Evolutionary conservation across 2,329 filamentous ascomycete species (phyloP), one percentile per base, ranked within the genome.

Genomic region (Trichoderma sp.): DNA sequence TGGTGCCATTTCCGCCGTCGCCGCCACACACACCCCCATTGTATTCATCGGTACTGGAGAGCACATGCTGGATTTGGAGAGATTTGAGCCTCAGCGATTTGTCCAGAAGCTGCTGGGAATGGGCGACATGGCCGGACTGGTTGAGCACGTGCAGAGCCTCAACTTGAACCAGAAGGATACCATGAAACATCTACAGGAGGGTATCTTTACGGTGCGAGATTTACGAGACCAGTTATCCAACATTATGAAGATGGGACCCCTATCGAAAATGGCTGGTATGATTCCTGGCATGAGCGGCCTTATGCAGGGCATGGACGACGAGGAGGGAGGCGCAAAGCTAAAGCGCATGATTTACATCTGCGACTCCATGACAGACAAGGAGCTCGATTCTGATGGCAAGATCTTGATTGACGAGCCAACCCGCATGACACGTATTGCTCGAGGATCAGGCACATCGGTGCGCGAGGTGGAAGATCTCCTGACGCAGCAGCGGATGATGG

Each of bases 301-400:
- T 87, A 98, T 98, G 89, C 91, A 93, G 68, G 94, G 94, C 51
- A 96, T 98, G 89, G 95, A 98, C 79, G 97, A 99, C 79, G 95
- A 98, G 78, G 96, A 98, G 79, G 95, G 95, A n/a, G 90, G 91
- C 70, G 85, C 92, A 77, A 98, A 98, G 83, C 88, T 99, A 30
- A 97, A 97, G 83, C 92, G 96, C 74, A 99, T 99, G 96, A 94
- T 99, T 76, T 98, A 97, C 84, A 97, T 99, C 73, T 98, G 95
- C 84, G 96, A 99, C 84, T 95, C 92, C 74, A 99, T 99, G 96
- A 98, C 95, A 0, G 90, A 93, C 26, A 97, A 97, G 80, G 96
- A 99, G 80, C 90, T 99, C 24, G 95, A 99, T 81, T 93, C 92
- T 57, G 95, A 99, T 78, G 96, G 96, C 80, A 97, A 97, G 83